phyloP scores from a whole-genome alignment of 345 rosid genomes.

The Linum trigynum region DNA sequence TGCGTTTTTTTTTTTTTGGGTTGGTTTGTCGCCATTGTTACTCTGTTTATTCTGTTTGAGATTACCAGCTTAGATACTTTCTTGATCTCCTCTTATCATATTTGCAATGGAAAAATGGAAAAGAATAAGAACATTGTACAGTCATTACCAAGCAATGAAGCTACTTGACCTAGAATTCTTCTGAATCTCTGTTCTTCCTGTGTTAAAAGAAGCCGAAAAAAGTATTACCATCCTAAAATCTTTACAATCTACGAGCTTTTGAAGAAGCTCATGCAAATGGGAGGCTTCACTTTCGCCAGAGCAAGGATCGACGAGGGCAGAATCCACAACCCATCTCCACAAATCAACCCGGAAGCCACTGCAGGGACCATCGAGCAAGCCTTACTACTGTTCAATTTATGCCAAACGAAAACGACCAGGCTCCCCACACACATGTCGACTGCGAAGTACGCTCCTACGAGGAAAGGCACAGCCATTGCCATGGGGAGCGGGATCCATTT shows the following conservation, averaged over 20 bases:
- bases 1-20: slow-evolving; percentile 23
- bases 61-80: too few species aligned
- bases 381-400: slow-evolving; percentile 21
- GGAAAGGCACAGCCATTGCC: slow-evolving; percentile 97
- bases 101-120: too few species aligned
- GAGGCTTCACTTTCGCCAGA: slow-evolving; percentile 58
- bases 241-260: slow-evolving; percentile 17
- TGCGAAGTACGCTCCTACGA: slow-evolving; percentile 48
- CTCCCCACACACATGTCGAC: slow-evolving; percentile 18
- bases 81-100: too few species aligned
- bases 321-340: slow-evolving; percentile 93
- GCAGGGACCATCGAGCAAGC: slow-evolving; percentile 73
- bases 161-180: too few species aligned
- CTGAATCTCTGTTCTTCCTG: too few species aligned
- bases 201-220: too few species aligned
- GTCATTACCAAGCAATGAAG: too few species aligned
- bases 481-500: slow-evolving; percentile 86
- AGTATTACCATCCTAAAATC: not conserved
- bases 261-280: slow-evolving; percentile 71
- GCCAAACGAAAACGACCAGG: slow-evolving; percentile 21
- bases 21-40: too few species aligned
- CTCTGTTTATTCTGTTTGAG: too few species aligned
- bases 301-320: slow-evolving; percentile 76
- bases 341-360: slow-evolving; percentile 84
- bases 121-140: too few species aligned